Conservation (phyloP, 371 early-diverging fungal species). For the Mortierella sp. region DNA sequence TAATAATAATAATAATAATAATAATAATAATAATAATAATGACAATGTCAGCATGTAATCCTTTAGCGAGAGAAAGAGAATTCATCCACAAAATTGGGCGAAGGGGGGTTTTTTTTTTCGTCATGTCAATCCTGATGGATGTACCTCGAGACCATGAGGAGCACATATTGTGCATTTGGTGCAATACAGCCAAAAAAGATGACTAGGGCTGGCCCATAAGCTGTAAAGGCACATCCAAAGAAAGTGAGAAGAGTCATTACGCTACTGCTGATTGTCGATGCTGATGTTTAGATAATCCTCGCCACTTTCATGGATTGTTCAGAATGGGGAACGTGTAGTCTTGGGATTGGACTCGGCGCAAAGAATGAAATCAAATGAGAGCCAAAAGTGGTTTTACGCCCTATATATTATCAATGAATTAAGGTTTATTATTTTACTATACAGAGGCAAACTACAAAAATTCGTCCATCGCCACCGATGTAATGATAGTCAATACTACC, state of each 20-base stretch:
- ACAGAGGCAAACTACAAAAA: too few species aligned
- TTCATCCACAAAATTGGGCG: neutral
- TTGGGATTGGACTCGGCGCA: too few species aligned
- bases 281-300: too few species aligned
- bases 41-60: neutral
- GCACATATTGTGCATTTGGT: constrained; percentile 75
- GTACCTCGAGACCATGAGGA: constrained; percentile 79
- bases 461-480: neutral
- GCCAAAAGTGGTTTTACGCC: too few species aligned
- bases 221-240: constrained; percentile 79
- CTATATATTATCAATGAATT: too few species aligned
- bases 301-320: neutral
- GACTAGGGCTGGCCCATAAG: constrained; percentile 80
- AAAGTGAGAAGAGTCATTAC: constrained; percentile 74
- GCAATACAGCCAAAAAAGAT: constrained; percentile 78
- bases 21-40: neutral
- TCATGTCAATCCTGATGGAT: constrained; percentile 10
- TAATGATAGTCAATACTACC: too few species aligned
- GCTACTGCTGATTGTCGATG: neutral
- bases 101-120: too few species aligned
- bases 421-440: too few species aligned
- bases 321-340: too few species aligned
- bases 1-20: neutral
- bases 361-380: too few species aligned
- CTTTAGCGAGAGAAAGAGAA: too few species aligned